Evolutionary conservation across 108 stramenopile species (phyloP).

Genomic region (Asterionellopsis glacialis): DNA sequence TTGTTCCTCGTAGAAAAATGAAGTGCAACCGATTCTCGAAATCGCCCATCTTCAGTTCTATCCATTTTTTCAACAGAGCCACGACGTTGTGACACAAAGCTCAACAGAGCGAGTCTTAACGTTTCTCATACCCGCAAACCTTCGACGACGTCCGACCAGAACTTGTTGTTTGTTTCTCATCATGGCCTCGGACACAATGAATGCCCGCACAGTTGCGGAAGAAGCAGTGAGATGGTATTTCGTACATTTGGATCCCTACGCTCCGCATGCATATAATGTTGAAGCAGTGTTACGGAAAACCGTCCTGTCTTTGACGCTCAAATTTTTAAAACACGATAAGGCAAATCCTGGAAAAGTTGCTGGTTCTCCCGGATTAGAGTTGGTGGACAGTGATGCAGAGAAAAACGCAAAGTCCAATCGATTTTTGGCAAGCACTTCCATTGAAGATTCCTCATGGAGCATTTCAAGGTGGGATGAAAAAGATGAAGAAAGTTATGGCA

Average conservation of each 20-base stretch:
- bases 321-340: slow-evolving; percentile 15
- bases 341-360: background rate
- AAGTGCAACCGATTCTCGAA: too few relatives aligned
- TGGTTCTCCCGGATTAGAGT: background rate
- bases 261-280: slow-evolving; percentile 54
- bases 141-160: too few relatives aligned
- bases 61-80: too few relatives aligned
- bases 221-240: slow-evolving; percentile 60
- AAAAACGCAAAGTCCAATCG: too few relatives aligned
- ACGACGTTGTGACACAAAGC: too few relatives aligned
- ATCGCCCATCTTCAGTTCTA: too few relatives aligned
- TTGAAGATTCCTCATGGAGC: background rate
- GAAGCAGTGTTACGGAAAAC: slow-evolving; percentile 44
- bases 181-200: slow-evolving; percentile 9
- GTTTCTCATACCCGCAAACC: too few relatives aligned
- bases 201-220: slow-evolving; percentile 46
- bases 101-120: too few relatives aligned
- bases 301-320: slow-evolving; percentile 57
- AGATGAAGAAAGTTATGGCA: slow-evolving; percentile 21
- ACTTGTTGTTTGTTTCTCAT: too few relatives aligned
- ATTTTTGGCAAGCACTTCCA: background rate
- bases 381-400: too few relatives aligned
- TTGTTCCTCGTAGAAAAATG: too few relatives aligned
- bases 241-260: slow-evolving; percentile 47
- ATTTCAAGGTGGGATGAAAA: background rate